Evolutionary conservation across 2,329 filamentous ascomycete species (phyloP).

Genomic region (Pseudocercospora vitis): DNA sequence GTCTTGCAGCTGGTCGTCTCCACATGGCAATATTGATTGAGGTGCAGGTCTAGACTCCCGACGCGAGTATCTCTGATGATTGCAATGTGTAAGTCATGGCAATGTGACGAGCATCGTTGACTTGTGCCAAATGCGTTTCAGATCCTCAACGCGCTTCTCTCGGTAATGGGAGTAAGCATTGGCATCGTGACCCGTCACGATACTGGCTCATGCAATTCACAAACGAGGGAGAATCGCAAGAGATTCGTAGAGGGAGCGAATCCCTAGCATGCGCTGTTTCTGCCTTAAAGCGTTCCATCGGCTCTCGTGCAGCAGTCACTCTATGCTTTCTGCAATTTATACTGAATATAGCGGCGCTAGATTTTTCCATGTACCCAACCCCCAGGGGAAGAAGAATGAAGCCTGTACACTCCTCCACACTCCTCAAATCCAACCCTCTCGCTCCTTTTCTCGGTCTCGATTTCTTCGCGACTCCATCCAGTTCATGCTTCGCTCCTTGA

Average conservation of each 20-base stretch:
- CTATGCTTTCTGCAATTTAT: too few species aligned
- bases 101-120: neutral
- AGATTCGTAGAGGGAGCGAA: too few species aligned
- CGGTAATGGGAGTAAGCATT: neutral
- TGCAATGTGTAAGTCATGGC: constrained; percentile 1
- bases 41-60: neutral
- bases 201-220: too few species aligned
- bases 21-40: neutral
- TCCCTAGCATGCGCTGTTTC: too few species aligned
- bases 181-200: neutral
- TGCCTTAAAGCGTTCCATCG: too few species aligned
- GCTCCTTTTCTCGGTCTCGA: constrained; percentile 20
- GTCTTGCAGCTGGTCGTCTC: neutral
- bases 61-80: neutral
- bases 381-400: too few species aligned
- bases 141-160: neutral
- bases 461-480: constrained; percentile 28
- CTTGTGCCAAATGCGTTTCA: neutral
- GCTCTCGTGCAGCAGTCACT: too few species aligned
- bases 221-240: too few species aligned
- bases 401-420: neutral
- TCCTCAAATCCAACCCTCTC: constrained; percentile 32
- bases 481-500: constrained; percentile 29
- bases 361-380: too few species aligned
- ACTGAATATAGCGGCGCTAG: too few species aligned